Base-by-base conservation (phyloP, 805 yeast species). In the Yarrowia keelungensis region DNA sequence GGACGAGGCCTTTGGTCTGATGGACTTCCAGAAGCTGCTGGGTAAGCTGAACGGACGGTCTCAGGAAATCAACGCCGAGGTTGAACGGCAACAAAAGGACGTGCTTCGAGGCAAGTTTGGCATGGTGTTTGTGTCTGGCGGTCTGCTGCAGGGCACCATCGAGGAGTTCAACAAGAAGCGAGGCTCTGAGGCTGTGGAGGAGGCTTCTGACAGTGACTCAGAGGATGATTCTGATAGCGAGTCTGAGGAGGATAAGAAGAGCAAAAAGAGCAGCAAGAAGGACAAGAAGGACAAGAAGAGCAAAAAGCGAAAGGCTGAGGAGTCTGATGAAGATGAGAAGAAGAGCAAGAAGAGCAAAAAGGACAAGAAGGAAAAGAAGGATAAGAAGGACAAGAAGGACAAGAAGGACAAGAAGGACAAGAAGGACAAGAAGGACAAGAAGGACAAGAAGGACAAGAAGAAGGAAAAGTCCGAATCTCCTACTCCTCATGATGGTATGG, bases 21-120 rank as follows among this genome's bases (percentile, higher is more conserved):
- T 95, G 77, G 97, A 89, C 3, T 94, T 95, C 76, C 99, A 94
- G 80, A 84, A 96, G 73, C 85, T 94, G 56, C 81, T 94, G 71
- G 98, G 98, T 11, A 85, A 92, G 76, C 83, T 94, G 71, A 94
- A 94, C 76, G 98, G 98, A 58, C 89, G 87, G 73, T 94, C 89
- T 74, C 89, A 86, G 42, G 84, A 90, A 35, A 74, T 76, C 12
- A 72, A 74, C 36, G 69, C 71, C 58, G 80, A 81, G 69, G 80
- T 85, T 70, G 94, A 90, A 47, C 82, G 86, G 72, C 88, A 88
- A 74, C 83, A 91, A 73, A 83, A 83, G 70, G 86, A 86, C 61
- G 87, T 92, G 42, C 81, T 91, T n/a, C 88, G 87, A 74, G 96
- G 97, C 15, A 89, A 86, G 73, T 89, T 93, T 89, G 97, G 97